Evolutionary conservation across 305 asterid species (phyloP).

Genomic region (Plantago rigida): DNA sequence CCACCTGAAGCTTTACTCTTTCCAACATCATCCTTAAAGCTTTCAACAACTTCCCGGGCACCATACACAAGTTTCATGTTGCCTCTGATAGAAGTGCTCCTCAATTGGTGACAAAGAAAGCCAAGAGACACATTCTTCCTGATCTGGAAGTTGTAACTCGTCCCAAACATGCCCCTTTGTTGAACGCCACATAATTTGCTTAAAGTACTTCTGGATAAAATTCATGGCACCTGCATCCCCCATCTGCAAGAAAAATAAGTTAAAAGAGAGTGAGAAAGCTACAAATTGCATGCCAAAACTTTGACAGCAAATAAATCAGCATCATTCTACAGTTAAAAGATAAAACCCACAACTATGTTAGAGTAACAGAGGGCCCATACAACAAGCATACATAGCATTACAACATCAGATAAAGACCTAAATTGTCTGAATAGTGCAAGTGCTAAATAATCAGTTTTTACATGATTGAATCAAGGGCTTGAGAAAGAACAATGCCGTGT

Average conservation of each 20-base stretch:
- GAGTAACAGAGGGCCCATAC: conserved; percentile 1
- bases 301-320: conserved; percentile 11
- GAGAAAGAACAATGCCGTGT: neutral
- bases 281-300: conserved; percentile 12
- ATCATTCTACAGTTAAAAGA: neutral
- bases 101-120: conserved; percentile 79
- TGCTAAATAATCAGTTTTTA: too few species aligned
- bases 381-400: neutral
- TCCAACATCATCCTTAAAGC: conserved; percentile 45
- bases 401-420: neutral
- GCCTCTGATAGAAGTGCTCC: conserved; percentile 88
- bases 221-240: conserved; percentile 77
- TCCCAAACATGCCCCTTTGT: conserved; percentile 75
- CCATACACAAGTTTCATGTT: conserved; percentile 86
- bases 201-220: conserved; percentile 62
- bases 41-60: conserved; percentile 78
- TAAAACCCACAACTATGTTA: conserved; percentile 8
- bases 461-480: neutral
- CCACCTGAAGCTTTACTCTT: conserved; percentile 48
- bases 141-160: conserved; percentile 80
- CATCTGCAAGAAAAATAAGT: conserved; percentile 36
- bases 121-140: conserved; percentile 85
- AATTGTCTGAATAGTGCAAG: neutral
- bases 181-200: conserved; percentile 87
- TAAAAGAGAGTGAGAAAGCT: neutral